phyloP scores from a whole-genome alignment of 2,329 filamentous ascomycete species.

The Dendrostoma leiphaemia region DNA sequence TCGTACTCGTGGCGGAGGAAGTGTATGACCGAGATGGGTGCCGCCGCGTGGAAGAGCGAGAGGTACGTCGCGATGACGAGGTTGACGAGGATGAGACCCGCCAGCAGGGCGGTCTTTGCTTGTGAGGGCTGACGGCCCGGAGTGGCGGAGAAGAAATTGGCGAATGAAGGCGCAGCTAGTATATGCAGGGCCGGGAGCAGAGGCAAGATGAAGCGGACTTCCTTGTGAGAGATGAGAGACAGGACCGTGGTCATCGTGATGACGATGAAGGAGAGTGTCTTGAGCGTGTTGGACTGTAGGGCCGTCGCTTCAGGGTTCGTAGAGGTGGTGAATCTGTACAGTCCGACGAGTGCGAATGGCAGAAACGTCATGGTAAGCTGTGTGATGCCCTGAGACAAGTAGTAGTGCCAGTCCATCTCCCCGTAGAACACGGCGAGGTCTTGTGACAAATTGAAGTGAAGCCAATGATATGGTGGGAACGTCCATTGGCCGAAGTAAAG shows the following conservation, averaged over 20 bases:
- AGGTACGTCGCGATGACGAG: constrained; percentile 70
- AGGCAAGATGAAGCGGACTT: constrained; percentile 95
- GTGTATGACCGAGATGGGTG: constrained; percentile 69
- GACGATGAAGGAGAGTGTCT: constrained; percentile 57
- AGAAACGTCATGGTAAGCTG: constrained; percentile 80
- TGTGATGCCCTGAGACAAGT: constrained; percentile 84
- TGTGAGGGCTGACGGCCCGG: constrained; percentile 27
- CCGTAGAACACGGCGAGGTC: constrained; percentile 92
- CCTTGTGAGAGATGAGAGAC: constrained; percentile 87
- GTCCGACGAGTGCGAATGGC: constrained; percentile 68
- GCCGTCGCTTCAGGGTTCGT: constrained; percentile 33
- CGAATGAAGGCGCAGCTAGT: constrained; percentile 67
- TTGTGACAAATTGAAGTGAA: constrained; percentile 88
- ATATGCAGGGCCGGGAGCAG: constrained; percentile 84
- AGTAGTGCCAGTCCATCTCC: constrained; percentile 87
- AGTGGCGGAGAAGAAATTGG: constrained; percentile 56
- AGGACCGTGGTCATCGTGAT: constrained; percentile 60
- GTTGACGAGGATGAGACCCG: constrained; percentile 63
- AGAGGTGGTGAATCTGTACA: constrained; percentile 50
- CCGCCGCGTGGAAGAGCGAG: constrained; percentile 75
- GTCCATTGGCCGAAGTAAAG: constrained; percentile 84
- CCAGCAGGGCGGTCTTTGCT: constrained; percentile 52
- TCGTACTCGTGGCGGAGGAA: constrained; percentile 77
- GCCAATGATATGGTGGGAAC: constrained; percentile 81
- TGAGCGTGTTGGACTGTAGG: constrained; percentile 41